Percentiles rank a stretch among this genome's conserved stretches.
Conservation (phyloP, 164 flowering plant genomes). For the Annona squamosa region DNA sequence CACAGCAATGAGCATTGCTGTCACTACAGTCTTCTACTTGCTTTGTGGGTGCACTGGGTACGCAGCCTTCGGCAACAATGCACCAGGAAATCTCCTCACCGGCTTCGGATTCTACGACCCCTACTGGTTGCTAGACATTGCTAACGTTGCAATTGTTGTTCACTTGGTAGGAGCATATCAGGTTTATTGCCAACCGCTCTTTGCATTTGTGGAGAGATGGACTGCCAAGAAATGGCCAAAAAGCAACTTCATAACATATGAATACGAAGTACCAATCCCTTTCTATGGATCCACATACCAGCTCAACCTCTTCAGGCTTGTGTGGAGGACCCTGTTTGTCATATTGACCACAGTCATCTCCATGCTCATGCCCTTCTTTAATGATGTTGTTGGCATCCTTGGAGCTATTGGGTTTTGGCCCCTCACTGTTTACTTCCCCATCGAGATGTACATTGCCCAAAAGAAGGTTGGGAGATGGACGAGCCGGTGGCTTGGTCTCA, state of each 20-base stretch:
- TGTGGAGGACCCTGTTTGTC: slow-evolving; percentile 56
- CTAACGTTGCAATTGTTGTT: slow-evolving; percentile 50
- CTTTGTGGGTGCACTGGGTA: slow-evolving; percentile 69
- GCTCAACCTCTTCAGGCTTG: slow-evolving; percentile 43
- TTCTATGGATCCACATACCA: slow-evolving; percentile 25
- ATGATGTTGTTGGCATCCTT: slow-evolving; percentile 57
- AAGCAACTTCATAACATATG: slow-evolving; percentile 34
- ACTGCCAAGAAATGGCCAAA: slow-evolving; percentile 38
- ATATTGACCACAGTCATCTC: slow-evolving; percentile 40
- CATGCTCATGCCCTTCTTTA: slow-evolving; percentile 73
- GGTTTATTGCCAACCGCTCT: slow-evolving; percentile 58
- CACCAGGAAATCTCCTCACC: slow-evolving; percentile 64
- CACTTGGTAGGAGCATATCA: slow-evolving; percentile 65
- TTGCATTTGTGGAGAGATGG: slow-evolving; percentile 59
- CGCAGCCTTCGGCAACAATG: slow-evolving; percentile 54
- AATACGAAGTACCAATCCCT: slow-evolving; percentile 35
- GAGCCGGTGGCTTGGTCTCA: slow-evolving; percentile 38
- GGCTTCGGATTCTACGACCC: slow-evolving; percentile 60
- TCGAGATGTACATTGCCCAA: slow-evolving; percentile 52
- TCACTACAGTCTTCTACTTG: slow-evolving; percentile 53
- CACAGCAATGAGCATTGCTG: slow-evolving; percentile 28
- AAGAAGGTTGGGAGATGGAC: slow-evolving; percentile 36
- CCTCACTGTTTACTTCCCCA: slow-evolving; percentile 44
- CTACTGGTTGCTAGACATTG: slow-evolving; percentile 59
- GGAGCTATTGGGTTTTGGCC: slow-evolving; percentile 78